phyloP scores from a whole-genome alignment of 495 filamentous ascomycete genomes.

The Aspergillus affinis region DNA sequence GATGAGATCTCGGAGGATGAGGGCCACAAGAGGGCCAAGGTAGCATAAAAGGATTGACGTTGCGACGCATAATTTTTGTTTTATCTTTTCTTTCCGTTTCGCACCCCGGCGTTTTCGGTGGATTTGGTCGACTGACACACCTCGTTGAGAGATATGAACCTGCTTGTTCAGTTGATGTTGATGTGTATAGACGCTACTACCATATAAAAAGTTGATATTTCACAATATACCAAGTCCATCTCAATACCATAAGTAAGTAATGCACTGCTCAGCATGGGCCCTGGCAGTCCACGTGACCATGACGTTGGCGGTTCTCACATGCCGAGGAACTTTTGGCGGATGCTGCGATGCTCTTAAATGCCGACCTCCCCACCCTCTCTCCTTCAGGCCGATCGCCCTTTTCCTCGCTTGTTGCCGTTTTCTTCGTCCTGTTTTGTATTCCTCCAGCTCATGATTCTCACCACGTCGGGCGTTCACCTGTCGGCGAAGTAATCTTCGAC shows the following conservation, averaged over 20 bases:
- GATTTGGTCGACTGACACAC: conserved; percentile 9
- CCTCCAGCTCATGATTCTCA: conserved; percentile 16
- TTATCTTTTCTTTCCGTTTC: conserved; percentile 18
- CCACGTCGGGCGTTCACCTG: conserved; percentile 14
- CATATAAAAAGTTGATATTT: conserved; percentile 5
- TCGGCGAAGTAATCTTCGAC: conserved; percentile 14
- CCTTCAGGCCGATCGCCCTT: conserved; percentile 1
- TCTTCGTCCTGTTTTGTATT: conserved; percentile 7
- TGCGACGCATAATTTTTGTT: conserved; percentile 9
- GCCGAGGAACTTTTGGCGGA: conserved; percentile 44
- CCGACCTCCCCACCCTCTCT: conserved; percentile 23
- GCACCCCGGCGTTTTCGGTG: conserved; percentile 19
- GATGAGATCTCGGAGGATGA: conserved; percentile 44
- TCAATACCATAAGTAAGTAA: too few relatives aligned
- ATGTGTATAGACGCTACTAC: conserved; percentile 9
- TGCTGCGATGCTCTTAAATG: conserved; percentile 25
- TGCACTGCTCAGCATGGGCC: neutral
- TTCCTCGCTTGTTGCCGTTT: conserved; percentile 15
- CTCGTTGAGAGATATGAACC: conserved; percentile 5
- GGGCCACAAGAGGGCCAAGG: conserved; percentile 39
- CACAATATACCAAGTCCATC: conserved; percentile 6
- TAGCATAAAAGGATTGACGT: conserved; percentile 23
- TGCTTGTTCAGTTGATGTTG: neutral
- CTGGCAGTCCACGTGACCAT: conserved; percentile 37
- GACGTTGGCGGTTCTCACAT: conserved; percentile 45